Evolutionary conservation across 345 rosid genomes (phyloP), one percentile per base, ranked within the genome.

Genomic region (Pugionium dolabratum): DNA sequence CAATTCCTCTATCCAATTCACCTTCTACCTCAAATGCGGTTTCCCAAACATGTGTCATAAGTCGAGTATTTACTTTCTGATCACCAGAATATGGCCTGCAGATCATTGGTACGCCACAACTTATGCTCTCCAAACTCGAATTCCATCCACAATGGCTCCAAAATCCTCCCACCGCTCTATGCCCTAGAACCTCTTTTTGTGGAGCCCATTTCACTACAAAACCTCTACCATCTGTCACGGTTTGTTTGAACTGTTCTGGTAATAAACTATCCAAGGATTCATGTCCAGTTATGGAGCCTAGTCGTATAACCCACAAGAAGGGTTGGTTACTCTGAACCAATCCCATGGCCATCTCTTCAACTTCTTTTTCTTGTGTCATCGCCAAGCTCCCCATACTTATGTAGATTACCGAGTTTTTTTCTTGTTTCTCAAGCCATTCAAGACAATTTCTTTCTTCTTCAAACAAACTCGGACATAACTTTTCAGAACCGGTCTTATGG

Each of bases 171-270:
- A 73, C 57, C 2, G 82, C 78, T 35, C 67, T 50, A 28, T 81
- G 70, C 18, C 60, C 57, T 48, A 80, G 9, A 10, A 84, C 83
- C 34, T 76, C 71, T 60, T 49, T 76, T 10, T 75, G 83, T 2
- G 86, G 84, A 1, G 82, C 83, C 84, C 86, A 84, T 46, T 77
- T 75, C 29, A 80, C 80, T 7, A 76, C 73, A 66, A 54, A 76
- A 6, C 84, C 81, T 45, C 67, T 70, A 40, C 66, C 79, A 6
- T 70, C 73, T 4, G 6, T 46, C 49, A 76, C 61, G 25, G 42
- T 39, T 36, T 66, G 68, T 33, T 18, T 41, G 43, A 81, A 76
- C 48, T 11, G 59, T 36, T 73, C 51, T 0, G 77, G 73, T 31
- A 74, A 44, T 7, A 43, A 50, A 4, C 18, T 18, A 18, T 52